Evolutionary conservation across 2,329 filamentous ascomycete species (phyloP), one percentile per base, ranked within the genome.

Genomic region (Zymoseptoria tritici): DNA sequence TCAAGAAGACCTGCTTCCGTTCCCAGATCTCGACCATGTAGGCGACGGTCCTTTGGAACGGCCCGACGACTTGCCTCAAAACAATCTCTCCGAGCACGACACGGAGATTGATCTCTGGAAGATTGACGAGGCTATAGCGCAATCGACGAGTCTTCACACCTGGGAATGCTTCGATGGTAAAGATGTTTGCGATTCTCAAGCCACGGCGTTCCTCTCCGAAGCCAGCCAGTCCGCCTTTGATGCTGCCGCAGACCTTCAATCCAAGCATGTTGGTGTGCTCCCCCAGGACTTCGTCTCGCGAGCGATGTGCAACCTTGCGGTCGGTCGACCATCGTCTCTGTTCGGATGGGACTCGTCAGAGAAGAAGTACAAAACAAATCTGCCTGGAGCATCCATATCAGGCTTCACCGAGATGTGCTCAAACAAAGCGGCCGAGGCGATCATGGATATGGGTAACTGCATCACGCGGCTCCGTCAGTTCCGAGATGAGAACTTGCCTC

Each of bases 261-360:
- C 79, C 62, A 65, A 52, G 79, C 46, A 59, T 21, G 72, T 71
- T 13, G 71, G 71, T 26, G 67, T 79, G 4, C 51, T 80, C 2
- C 73, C 73, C 19, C 68, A 69, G 16, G 66, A 75, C 52, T 65
- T 74, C 2, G 67, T 76, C 3, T 61, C 80, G 1, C 68, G 73
- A 19, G 86, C 85, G 9, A 75, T 93, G 0, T 77, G 88, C 62
- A 82, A 85, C 11, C 76, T 93, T 1, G 83, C 85, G 0, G 80
- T 91, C 5, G 90, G 89, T 0, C 81, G 88, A 54, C 86, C 85
- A 49, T 92, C 89, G 0, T 78, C 88, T 1, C 81, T 94, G 36
- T 94, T 90, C 71, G 70, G 74, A 0, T 90, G 84, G 79, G 77
- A 86, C 55, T 71, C 78, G 2, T 76, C 77, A 2, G 78, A 78